Base-by-base conservation (phyloP, 2,329 filamentous ascomycete species). In the Harringtonia lauricola region DNA sequence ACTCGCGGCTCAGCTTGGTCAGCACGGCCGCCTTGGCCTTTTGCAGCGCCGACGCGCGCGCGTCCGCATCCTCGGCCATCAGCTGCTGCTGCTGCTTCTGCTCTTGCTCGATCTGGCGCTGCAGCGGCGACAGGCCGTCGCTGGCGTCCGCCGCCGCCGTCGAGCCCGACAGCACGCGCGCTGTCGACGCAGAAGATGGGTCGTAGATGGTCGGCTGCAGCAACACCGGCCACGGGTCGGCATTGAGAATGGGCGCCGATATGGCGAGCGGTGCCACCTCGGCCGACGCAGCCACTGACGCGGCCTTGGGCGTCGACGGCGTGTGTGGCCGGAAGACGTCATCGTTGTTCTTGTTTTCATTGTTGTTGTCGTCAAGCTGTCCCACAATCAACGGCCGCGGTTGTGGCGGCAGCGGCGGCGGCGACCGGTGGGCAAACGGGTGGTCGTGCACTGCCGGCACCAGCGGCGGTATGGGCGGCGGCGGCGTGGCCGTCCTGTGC, bases 1-100 rank as follows among this genome's bases (percentile, higher is more conserved):
- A 78, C 55, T 79, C 72, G 44, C 67, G 67, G 52, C 66, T 71
- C 41, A 81, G 66, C 52, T 78, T 78, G 47, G 64, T 67, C 43
- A 81, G 61, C 13, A 82, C 76, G 1, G 74, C 72, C 49, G 76
- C 74, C 55, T 74, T 76, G 29, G 77, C 78, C 46, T 72, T 71
- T 53, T 68, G 67, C 40, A 82, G 61, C 10, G 75, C 73, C 50
- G 65, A 71, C 5, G 65, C 64, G 44, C 76, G 68, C 43, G 72
- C 69, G 9, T 68, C 68, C 3, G 70, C 65, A 51, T 81, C 74
- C 49, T 80, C 71, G 18, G 75, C 76, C 49, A 51, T 49, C 31
- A 40, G 45, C 21, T 79, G 63, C 36, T 68, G 64, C 12, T 72
- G 66, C 48, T 77, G 72, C 3, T 66, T 63, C 51, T 72, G 68